Conservation (phyloP, 1,284 basidiomycete species). For the Sanguinoderma infundibulare region DNA sequence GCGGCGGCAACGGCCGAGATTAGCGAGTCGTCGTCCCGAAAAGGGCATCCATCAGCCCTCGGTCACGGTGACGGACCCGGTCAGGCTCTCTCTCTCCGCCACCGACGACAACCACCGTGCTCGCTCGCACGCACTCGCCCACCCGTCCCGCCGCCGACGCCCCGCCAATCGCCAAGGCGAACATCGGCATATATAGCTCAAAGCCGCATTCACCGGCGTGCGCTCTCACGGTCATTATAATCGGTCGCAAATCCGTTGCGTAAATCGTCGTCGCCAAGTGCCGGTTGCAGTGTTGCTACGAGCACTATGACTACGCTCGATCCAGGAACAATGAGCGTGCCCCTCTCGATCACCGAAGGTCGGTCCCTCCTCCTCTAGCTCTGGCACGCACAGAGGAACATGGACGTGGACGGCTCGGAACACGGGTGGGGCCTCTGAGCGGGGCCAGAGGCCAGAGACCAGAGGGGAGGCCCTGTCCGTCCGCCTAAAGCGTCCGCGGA, state of each 20-base stretch:
- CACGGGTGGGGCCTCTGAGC: neutral
- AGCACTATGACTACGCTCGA: constrained; percentile 36
- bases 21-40: constrained; percentile 27
- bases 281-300: neutral
- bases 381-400: neutral
- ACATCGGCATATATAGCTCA: neutral
- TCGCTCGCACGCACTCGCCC: neutral
- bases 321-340: constrained; percentile 38
- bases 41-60: constrained; percentile 17
- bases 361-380: neutral
- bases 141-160: neutral
- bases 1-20: constrained; percentile 31
- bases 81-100: too few relatives aligned
- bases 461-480: neutral
- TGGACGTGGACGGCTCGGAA: neutral
- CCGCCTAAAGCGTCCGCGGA: constrained; percentile 7
- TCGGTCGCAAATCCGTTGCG: neutral
- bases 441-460: neutral
- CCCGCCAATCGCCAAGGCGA: neutral
- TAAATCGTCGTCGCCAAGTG: neutral
- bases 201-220: neutral
- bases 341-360: constrained; percentile 51
- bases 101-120: neutral
- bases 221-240: neutral
- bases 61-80: neutral